Evolutionary conservation across 169 alveolate species (phyloP), one percentile per base, ranked within the genome.

Genomic region (Plasmodium knowlesi): DNA sequence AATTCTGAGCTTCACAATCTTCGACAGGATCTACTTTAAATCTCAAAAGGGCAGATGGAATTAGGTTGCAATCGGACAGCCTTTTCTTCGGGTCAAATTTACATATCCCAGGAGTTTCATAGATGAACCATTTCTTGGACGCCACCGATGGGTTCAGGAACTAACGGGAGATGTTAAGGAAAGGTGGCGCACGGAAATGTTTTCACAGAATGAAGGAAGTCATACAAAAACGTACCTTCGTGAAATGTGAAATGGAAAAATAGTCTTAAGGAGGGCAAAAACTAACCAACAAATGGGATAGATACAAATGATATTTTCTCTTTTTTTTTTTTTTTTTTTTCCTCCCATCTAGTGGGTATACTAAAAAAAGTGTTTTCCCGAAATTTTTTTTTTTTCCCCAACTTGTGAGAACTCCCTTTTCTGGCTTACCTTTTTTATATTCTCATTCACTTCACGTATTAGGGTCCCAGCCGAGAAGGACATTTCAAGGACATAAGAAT

Each of bases 61-160:
- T 46, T n/a, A 86, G 73, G 70, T 57, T 86, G 67, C 80, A 86
- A 74, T 74, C 84, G 32, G 67, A 86, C 9, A 86, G 85, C 34
- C 72, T 86, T 86, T 86, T 86, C 14, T 86, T 70, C 28, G 85
- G 84, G 46, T 86, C 93, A 76, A 86, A 86, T 86, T 86, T 86
- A 12, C 86, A 30, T 74, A 86, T 86, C 30, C 93, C 93, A 19
- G 93, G 93, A 19, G 93, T 86, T 86, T 86, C 93, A 86, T 86
- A 86, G 41, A 86, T 74, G 71, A 32, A 86, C 93, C 93, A 86
- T 9, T 70, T 74, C 71, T 78, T 57, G 16, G 86, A 39, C 30
- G 72, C 54, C 28, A 86, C 46, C 3, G 93, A 74, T 4, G 78
- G 34, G 22, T 76, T 73, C 25, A 86, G 80, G 81, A 86, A 86